Percentiles rank a stretch among this genome's conserved stretches.
Evolutionary conservation across 2,329 filamentous ascomycete genomes (phyloP).

Genomic region (Pyricularia pennisetigena): DNA sequence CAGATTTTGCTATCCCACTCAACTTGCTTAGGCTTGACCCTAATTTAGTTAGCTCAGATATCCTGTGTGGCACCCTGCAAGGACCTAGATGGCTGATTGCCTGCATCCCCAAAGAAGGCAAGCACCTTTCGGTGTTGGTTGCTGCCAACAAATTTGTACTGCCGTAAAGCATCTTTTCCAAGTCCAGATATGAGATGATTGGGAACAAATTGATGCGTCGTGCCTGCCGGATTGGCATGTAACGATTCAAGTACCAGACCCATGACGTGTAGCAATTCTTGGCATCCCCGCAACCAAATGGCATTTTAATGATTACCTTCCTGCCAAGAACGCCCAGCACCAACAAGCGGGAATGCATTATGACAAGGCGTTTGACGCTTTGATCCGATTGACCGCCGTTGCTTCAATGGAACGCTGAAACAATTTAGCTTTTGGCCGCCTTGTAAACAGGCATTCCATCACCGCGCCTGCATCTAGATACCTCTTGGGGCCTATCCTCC

Average conservation of each 20-base stretch:
- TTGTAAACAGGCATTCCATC: neutral
- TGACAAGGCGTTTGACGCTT: neutral
- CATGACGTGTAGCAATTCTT: neutral
- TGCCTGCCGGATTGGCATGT: neutral
- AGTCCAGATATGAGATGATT: too few species aligned
- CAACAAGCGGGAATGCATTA: neutral
- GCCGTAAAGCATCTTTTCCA: too few species aligned
- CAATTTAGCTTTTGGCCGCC: neutral
- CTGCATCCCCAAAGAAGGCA: neutral
- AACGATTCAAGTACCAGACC: neutral
- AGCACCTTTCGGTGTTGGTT: neutral
- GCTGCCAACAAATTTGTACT: neutral
- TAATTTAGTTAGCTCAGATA: too few species aligned
- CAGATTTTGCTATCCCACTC: neutral
- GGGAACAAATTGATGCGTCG: neutral
- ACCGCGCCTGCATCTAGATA: neutral
- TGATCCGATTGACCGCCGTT: neutral
- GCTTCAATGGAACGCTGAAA: neutral
- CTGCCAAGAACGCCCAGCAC: neutral
- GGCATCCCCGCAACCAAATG: neutral
- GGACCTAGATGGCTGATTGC: neutral
- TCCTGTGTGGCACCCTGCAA: neutral
- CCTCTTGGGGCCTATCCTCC: neutral
- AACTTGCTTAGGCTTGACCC: neutral
- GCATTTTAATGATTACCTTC: neutral